phyloP scores from a whole-genome alignment of 768 basidiomycete genomes.

The Boletus fagicola region DNA sequence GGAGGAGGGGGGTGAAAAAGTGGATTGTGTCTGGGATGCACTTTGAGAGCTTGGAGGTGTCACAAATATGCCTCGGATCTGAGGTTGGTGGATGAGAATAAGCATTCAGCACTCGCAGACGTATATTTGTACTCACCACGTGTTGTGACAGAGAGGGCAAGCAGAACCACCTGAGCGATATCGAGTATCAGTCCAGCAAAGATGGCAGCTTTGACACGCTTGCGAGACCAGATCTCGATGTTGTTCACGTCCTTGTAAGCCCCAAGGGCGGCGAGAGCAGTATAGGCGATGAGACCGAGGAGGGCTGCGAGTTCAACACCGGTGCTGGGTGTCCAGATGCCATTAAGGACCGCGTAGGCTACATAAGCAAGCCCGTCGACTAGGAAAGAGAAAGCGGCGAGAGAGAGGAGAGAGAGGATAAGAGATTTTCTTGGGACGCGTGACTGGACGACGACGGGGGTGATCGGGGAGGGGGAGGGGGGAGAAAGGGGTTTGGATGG shows the following conservation, averaged over 20 bases:
- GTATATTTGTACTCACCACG: slow-evolving; percentile 31
- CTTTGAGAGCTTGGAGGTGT: slow-evolving; percentile 22
- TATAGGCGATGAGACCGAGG: slow-evolving; percentile 66
- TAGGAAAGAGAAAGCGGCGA: slow-evolving; percentile 71
- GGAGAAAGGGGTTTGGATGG: slow-evolving; percentile 46
- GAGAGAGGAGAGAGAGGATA: slow-evolving; percentile 69
- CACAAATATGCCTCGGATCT: slow-evolving; percentile 23
- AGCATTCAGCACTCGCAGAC: background rate
- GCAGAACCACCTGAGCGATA: slow-evolving; percentile 54
- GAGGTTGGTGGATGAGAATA: background rate
- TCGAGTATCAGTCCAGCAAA: slow-evolving; percentile 57
- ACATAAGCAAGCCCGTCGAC: slow-evolving; percentile 76
- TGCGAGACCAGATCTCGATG: slow-evolving; percentile 64
- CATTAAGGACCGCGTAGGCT: slow-evolving; percentile 58
- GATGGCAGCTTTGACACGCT: slow-evolving; percentile 54
- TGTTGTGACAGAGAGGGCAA: slow-evolving; percentile 40
- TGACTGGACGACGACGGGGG: slow-evolving; percentile 70
- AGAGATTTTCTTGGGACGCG: slow-evolving; percentile 71
- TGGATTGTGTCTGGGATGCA: slow-evolving; percentile 44
- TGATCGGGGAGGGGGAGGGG: slow-evolving; percentile 58
- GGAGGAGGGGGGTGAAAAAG: slow-evolving; percentile 58
- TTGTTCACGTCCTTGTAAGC: slow-evolving; percentile 78
- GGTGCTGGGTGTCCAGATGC: slow-evolving; percentile 60
- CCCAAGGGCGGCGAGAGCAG: slow-evolving; percentile 71
- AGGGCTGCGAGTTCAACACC: slow-evolving; percentile 69